These are phyloP conservation scores for Tolypocladium sp. DNA, from an alignment of 2,329 filamentous ascomycete species.

Conservation along the genomic window DNA sequence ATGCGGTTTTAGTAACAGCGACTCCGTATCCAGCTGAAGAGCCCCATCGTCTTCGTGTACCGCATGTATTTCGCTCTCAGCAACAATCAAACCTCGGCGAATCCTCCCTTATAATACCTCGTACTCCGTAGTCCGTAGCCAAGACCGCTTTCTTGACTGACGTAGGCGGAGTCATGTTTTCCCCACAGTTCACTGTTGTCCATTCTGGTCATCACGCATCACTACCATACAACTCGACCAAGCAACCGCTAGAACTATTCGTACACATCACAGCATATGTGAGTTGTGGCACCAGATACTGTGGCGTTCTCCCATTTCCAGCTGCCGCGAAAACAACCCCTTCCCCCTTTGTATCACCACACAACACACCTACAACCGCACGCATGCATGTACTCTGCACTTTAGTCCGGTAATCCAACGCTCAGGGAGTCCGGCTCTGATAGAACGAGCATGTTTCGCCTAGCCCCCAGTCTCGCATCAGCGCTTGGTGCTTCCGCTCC, in stretches of 20 bases:
- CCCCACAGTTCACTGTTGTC: neutral
- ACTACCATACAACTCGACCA: neutral
- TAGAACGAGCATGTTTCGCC: conserved; percentile 38
- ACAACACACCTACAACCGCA: neutral
- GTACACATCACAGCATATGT: neutral
- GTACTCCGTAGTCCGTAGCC: neutral
- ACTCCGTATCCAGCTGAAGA: no score
- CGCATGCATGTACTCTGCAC: conserved; percentile 46
- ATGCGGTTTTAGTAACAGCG: neutral
- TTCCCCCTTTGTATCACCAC: no score
- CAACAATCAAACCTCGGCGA: no score
- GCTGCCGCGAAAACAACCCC: neutral
- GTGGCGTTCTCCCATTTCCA: neutral
- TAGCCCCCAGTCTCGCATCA: conserved; percentile 1
- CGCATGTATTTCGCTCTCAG: no score
- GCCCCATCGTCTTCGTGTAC: no score
- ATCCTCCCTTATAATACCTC: neutral
- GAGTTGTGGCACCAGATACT: neutral
- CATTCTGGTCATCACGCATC: neutral
- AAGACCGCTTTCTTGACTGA: neutral
- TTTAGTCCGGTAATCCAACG: conserved; percentile 54
- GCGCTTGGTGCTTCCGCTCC: conserved; percentile 21
- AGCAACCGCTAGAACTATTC: neutral
- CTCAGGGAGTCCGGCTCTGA: conserved; percentile 53
- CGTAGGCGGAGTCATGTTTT: neutral